Conservation (phyloP, 306 rosid species). For the apple (Malus domestica) region ASM211411v1 NC_041799.1:31907001-31907500, state of each 20-base stretch:
- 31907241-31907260: not conserved
- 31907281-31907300: not conserved
- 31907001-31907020: not conserved
- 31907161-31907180: not conserved
- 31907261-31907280: not conserved
- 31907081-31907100: not conserved
- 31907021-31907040: not conserved
- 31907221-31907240: not conserved
- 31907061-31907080: not conserved
- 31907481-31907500: not conserved
- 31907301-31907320: not conserved
- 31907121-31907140: not conserved
- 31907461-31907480: not conserved
- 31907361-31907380: not conserved
- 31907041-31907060: not conserved
- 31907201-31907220: not conserved
- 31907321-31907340: not conserved
- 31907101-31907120: not conserved
- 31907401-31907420: not conserved
- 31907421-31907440: not conserved
- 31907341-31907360: not conserved
- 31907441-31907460: not conserved
- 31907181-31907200: not conserved
- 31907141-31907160: not conserved
- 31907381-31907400: not conserved